phyloP scores from a whole-genome alignment of 768 basidiomycete genomes.

The Hortiboletus campestris region DNA sequence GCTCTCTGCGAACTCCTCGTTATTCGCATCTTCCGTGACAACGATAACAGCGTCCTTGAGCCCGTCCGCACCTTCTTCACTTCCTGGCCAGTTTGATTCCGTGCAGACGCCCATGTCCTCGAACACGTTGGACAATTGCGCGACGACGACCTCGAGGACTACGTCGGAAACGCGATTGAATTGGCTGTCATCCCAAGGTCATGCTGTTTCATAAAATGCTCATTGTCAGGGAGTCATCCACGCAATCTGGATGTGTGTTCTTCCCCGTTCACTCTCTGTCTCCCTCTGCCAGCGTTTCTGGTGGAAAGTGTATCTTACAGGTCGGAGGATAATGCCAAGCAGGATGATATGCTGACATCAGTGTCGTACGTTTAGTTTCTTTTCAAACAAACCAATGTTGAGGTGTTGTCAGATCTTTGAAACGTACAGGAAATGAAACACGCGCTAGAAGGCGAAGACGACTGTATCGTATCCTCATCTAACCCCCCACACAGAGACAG shows the following conservation, averaged over 20 bases:
- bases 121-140: slow-evolving; percentile 58
- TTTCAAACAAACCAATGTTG: too few species aligned
- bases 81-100: slow-evolving; percentile 77
- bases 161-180: slow-evolving; percentile 91
- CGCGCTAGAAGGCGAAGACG: too few species aligned
- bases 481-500: too few species aligned
- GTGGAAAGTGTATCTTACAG: slow-evolving; percentile 89
- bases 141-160: slow-evolving; percentile 70
- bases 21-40: slow-evolving; percentile 70
- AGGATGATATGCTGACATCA: too few species aligned
- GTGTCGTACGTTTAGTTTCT: too few species aligned
- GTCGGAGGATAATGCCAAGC: too few species aligned
- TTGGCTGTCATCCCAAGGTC: slow-evolving; percentile 86
- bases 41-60: slow-evolving; percentile 64
- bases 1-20: slow-evolving; percentile 89
- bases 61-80: slow-evolving; percentile 73
- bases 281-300: slow-evolving; percentile 31
- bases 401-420: too few species aligned
- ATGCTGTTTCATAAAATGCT: slow-evolving; percentile 88
- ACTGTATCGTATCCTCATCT: too few species aligned
- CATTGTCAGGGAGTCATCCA: slow-evolving; percentile 90
- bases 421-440: too few species aligned
- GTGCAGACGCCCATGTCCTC: slow-evolving; percentile 61
- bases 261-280: background rate
- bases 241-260: slow-evolving; percentile 69